Conservation (phyloP, 2,329 filamentous ascomycete species). For the Clonostachys rhizophaga region DNA sequence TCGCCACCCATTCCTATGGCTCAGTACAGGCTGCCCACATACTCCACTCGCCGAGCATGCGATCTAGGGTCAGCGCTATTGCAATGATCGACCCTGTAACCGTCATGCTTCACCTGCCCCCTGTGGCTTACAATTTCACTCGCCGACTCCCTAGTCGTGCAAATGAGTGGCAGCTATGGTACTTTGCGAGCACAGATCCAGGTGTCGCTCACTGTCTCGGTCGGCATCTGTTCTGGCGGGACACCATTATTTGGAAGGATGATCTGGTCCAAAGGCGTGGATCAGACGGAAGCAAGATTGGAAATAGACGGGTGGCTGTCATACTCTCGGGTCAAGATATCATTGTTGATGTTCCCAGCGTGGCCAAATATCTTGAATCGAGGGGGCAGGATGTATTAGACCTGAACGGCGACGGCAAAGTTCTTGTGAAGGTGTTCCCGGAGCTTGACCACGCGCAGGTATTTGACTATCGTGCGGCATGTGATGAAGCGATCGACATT, state of each 20-base stretch:
- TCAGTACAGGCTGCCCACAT: slow-evolving; percentile 59
- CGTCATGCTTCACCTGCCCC: slow-evolving; percentile 62
- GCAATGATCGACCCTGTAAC: slow-evolving; percentile 58
- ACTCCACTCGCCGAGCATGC: slow-evolving; percentile 40
- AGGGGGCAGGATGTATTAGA: too few species aligned
- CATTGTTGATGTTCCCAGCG: slow-evolving; percentile 56
- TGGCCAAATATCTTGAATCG: slow-evolving; percentile 48
- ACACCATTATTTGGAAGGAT: slow-evolving; percentile 68
- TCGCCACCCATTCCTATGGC: slow-evolving; percentile 62
- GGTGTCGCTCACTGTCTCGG: slow-evolving; percentile 61
- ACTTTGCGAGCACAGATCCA: slow-evolving; percentile 64
- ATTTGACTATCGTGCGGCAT: too few species aligned
- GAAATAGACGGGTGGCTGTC: slow-evolving; percentile 33
- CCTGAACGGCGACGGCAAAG: too few species aligned
- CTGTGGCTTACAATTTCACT: slow-evolving; percentile 68
- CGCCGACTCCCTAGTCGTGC: slow-evolving; percentile 38
- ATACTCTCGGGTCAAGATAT: slow-evolving; percentile 56
- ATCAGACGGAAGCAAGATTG: not conserved
- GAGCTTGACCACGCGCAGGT: too few species aligned
- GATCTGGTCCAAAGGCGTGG: slow-evolving; percentile 33
- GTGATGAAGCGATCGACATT: too few species aligned
- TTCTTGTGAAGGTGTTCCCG: too few species aligned
- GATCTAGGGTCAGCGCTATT: slow-evolving; percentile 43
- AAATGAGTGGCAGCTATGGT: slow-evolving; percentile 69
- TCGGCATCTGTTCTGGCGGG: slow-evolving; percentile 66